Base-by-base conservation (phyloP, 2,329 filamentous ascomycete species). In the Fonsecaea multimorphosa region DNA sequence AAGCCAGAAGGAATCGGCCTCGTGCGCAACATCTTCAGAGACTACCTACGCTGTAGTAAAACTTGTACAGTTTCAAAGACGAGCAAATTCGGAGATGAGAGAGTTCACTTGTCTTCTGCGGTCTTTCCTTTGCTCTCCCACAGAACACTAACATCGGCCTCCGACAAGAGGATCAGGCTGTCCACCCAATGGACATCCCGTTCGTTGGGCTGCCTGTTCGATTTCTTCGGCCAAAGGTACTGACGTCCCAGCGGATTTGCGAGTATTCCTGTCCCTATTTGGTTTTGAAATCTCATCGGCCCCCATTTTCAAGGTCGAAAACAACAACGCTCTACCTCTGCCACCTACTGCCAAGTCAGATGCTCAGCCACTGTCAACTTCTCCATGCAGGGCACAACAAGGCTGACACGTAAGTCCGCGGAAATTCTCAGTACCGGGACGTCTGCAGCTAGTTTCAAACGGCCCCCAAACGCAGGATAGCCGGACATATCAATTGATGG, bases 61-160 rank as follows among this genome's bases (percentile, higher is more conserved):
- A 60, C 49, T 60, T 60, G 58, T 60, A 60, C 58, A 60, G 58
- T 52, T 60, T 51, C 56, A 51, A 60, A 32, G 58, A 60, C 58
- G 51, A 58, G 22, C 44, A 36, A 2, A 24, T 49, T 16, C 19
- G 19, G 38, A 19, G 44, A 24, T 49, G 44, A 49, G 44, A 49
- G 19, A 49, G 11, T 49, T 12, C 19, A 11, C n/a, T 12, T 12
- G 44, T 24, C 19, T 46, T 49, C 11, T 24, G 19, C 19, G 8
- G 6, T 49, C 14, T 49, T 49, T 22, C 8, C 19, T 49, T 24
- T 12, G 19, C 44, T 46, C 8, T 40, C 16, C n/a, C 14, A 19
- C 19, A 12, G 19, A 11, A 24, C 0, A 5, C 22, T 12, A 24
- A 49, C 19, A 24, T 49, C 9, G 3, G 44, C 6, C 12, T 49